A percentile compares a stretch with the other conserved stretches of the same genome.
phyloP scores from a whole-genome alignment of 176 grass and related monocot genomes.

The Aegilops bicornis region DNA sequence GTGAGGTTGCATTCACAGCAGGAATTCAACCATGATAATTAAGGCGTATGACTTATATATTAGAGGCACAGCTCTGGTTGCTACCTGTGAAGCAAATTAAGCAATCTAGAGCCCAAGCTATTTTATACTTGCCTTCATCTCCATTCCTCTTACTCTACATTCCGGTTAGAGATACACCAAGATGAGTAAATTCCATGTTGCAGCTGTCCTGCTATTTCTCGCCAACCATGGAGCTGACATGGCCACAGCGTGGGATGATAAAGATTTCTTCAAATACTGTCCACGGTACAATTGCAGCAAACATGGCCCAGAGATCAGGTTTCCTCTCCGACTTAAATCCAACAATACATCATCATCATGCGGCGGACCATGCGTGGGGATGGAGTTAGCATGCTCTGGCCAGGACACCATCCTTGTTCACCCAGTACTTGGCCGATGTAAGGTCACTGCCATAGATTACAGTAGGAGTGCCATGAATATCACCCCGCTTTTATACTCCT shows the following conservation, averaged over 20 bases:
- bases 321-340: slow-evolving; percentile 29
- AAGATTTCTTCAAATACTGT: slow-evolving; percentile 34
- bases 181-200: slow-evolving; percentile 7
- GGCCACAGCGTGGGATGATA: neutral
- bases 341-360: slow-evolving; percentile 13
- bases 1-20: too few species aligned
- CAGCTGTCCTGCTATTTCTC: slow-evolving; percentile 17
- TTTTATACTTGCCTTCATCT: too few species aligned
- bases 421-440: slow-evolving; percentile 2
- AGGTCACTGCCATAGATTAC: slow-evolving; percentile 40
- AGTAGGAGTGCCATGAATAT: neutral
- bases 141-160: too few species aligned
- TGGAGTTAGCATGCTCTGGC: slow-evolving; percentile 39
- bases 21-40: too few species aligned
- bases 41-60: too few species aligned
- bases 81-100: too few species aligned
- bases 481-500: neutral
- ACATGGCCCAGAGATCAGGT: slow-evolving; percentile 25
- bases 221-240: neutral
- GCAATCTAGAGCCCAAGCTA: too few species aligned
- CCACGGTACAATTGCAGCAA: slow-evolving; percentile 4
- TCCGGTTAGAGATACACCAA: too few species aligned
- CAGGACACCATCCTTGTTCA: slow-evolving; percentile 32
- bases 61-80: too few species aligned
- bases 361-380: neutral